phyloP scores from a whole-genome alignment of 73 alveolate species.

The Tetrahymena elliotti region DNA sequence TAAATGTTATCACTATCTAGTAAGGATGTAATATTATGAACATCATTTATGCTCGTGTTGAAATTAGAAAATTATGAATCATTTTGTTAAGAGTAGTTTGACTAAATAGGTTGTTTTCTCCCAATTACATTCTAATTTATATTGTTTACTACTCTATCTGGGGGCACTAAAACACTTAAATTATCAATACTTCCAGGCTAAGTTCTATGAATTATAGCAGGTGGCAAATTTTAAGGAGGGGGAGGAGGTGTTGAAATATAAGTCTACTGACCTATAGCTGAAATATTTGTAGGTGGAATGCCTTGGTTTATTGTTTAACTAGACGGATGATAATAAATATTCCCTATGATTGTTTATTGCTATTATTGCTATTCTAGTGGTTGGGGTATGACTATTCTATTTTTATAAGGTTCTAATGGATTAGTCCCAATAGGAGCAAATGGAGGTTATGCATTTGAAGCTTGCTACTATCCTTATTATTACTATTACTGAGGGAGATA shows the following conservation, averaged over 20 bases:
- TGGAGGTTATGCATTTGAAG: not conserved
- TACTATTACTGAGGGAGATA: not conserved
- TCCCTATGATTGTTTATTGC: not conserved
- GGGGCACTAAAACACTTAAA: not conserved
- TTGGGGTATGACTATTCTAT: not conserved
- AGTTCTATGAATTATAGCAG: not conserved
- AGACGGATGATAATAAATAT: not conserved
- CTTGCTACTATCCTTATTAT: not conserved
- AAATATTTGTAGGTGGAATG: not conserved
- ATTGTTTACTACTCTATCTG: not conserved
- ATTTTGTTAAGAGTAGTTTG: not conserved
- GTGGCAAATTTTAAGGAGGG: not conserved
- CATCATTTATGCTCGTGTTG: not conserved
- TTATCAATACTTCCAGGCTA: not conserved
- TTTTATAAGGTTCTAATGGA: not conserved
- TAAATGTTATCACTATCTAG: not conserved
- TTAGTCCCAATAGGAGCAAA: not conserved
- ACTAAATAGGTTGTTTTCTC: not conserved
- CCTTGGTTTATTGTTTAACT: not conserved
- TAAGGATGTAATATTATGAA: not conserved
- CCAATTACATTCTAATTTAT: not conserved
- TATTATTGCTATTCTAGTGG: not conserved
- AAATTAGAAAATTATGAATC: not conserved
- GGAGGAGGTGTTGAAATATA: not conserved
- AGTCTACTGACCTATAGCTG: not conserved